Base-by-base conservation (phyloP, 2,329 filamentous ascomycete genomes). In the Sporothrix inflata region DNA sequence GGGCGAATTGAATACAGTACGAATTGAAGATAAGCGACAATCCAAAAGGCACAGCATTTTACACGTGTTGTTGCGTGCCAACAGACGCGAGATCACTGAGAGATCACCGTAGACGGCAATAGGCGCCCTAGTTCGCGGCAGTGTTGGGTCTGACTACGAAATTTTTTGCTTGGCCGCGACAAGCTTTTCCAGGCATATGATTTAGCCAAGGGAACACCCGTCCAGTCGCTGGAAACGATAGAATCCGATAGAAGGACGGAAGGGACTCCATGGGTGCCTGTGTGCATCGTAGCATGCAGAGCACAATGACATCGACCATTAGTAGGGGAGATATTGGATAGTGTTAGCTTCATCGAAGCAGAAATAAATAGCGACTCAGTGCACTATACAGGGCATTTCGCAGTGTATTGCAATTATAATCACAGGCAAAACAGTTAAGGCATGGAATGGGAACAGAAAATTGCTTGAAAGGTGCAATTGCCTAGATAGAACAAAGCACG, bases 271-370 rank as follows among this genome's bases (percentile, higher is more conserved):
- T 49, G 16, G 4, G 19, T 7, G 16, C 1, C 1, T 21, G 47
- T n/a, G 47, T n/a, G 19, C 8, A n/a, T 38, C n/a, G 27, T n/a
- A 16, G 14, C 30, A 60, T 19, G 24, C 12, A 51, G 19, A 51
- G 8, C 49, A n/a, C 53, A 7, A 40, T 60, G 55, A 60, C 55
- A 40, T 60, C 55, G 55, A 60, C 55, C 19, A 60, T 60, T 60
- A 38, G 30, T 60, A n/a, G 14, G 19, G 6, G 27, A 11, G 19
- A 38, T 12, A 21, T 0, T n/a, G 19, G 19, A 9, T 16, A 6
- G 3, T 34, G 30, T 34, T 34, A 3, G 30, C 30, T 34, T 34
- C 30, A 6, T 34, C 30, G 3, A 34, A 34, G 30, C 30, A 34
- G 6, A 34, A 6, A 3, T 34, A 34, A 3, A 34, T 34, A 34